Base-by-base conservation (phyloP, 345 rosid genomes). In the Brassica incana region DNA sequence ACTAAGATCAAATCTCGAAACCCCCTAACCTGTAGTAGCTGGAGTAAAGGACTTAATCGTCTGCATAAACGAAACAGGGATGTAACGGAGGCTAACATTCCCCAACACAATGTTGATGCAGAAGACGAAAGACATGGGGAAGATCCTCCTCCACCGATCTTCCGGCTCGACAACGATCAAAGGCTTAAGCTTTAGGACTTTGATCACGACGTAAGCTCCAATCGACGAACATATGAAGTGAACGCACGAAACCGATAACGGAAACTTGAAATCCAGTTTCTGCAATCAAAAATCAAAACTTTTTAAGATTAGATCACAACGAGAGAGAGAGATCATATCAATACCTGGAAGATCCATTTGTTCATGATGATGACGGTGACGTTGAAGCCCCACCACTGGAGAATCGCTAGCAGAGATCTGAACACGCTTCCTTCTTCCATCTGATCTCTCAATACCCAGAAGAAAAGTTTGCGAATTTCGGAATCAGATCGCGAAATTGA, bases 291-390 rank as follows among this genome's bases (percentile, higher is more conserved):
- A 23, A 23, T 23, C 25, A 23, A 23, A 23, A 23, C 25, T 23
- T 23, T 23, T 23, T 50, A 14, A 5, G 36, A 33, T 33, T 5
- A 33, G 36, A 33, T 29, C 32, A 29, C 32, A 29, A 29, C 4
- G 8, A 33, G 36, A 33, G n/a, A 12, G 72, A 54, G 6, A 56
- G 76, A 67, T 78, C 73, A 67, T 77, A 81, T 54, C 73, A 64
- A 71, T 3, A 67, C 99, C 99, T 95, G 99, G 61, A 95, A 95
- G 97, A 95, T 95, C 99, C 99, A 95, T 81, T 95, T 95, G 97
- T 95, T 95, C 88, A 87, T 92, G 90, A 95, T 90, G 87, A 95
- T 95, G 36, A 95, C 98, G 35, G 97, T 88, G 23, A 95, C 99
- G 68, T 95, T 95, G 87, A 93, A 95, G 62, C 75, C 86, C 99